Conservation (phyloP, 1,284 basidiomycete genomes). For the Cerioporus squamosus region DNA sequence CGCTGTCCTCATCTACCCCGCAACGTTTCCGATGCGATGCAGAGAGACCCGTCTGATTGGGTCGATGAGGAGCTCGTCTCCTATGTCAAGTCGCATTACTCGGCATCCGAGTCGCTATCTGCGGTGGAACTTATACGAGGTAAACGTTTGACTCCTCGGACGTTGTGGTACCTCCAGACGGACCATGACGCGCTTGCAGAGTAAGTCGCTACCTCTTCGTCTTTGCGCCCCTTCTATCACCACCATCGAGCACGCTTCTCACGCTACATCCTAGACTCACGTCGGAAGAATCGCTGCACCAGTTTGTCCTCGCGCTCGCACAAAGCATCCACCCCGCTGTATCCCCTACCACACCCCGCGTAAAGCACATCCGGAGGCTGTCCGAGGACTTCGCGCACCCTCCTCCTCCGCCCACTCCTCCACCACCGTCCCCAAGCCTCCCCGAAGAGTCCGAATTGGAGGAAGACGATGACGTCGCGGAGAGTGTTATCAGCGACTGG, state of each 20-base stretch:
- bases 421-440: slow-evolving; percentile 9
- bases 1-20: neutral
- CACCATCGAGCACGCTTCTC: neutral
- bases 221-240: neutral
- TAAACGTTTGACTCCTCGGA: slow-evolving; percentile 10
- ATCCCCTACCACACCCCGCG: slow-evolving; percentile 16
- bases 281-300: slow-evolving; percentile 2
- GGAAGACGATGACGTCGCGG: slow-evolving; percentile 17
- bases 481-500: slow-evolving; percentile 22
- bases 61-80: slow-evolving; percentile 9
- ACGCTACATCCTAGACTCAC: slow-evolving; percentile 8
- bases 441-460: slow-evolving; percentile 9
- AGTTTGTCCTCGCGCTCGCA: slow-evolving; percentile 13
- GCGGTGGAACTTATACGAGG: slow-evolving; percentile 4
- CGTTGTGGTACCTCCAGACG: slow-evolving; percentile 17
- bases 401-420: neutral
- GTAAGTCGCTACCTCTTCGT: slow-evolving; percentile 3
- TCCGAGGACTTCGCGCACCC: slow-evolving; percentile 7
- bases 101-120: neutral
- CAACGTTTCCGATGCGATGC: too few relatives aligned
- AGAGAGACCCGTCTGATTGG: slow-evolving; percentile 18
- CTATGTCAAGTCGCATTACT: slow-evolving; percentile 5
- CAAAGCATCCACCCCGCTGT: slow-evolving; percentile 12
- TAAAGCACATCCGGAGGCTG: slow-evolving; percentile 7
- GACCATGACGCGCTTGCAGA: slow-evolving; percentile 7